Evolutionary conservation across 2,329 filamentous ascomycete species (phyloP).

Genomic region (Paecilomyces sp.): DNA sequence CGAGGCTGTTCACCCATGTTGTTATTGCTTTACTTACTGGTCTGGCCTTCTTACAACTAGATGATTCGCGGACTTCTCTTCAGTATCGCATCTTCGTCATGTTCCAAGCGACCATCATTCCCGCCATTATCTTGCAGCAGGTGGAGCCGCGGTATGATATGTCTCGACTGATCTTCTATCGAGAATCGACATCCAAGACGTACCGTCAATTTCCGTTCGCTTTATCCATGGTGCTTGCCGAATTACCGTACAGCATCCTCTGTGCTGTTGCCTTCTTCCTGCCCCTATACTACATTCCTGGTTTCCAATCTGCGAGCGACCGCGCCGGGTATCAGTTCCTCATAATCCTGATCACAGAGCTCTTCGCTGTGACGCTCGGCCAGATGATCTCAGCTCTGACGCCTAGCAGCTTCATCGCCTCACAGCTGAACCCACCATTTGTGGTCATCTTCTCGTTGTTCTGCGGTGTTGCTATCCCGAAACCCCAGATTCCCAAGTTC

Average conservation of each 20-base stretch:
- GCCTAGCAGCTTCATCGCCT: slow-evolving; percentile 69
- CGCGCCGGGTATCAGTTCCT: slow-evolving; percentile 83
- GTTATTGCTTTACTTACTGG: slow-evolving; percentile 72
- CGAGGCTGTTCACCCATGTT: slow-evolving; percentile 76
- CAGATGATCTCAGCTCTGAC: slow-evolving; percentile 72
- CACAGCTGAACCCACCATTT: slow-evolving; percentile 73
- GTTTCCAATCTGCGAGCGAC: slow-evolving; percentile 55
- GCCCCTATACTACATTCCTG: slow-evolving; percentile 77
- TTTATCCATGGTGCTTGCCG: slow-evolving; percentile 68
- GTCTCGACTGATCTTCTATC: slow-evolving; percentile 74
- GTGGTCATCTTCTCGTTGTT: slow-evolving; percentile 79
- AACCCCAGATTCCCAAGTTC: slow-evolving; percentile 68
- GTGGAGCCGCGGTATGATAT: slow-evolving; percentile 80
- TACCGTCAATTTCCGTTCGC: slow-evolving; percentile 77
- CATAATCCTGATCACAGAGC: slow-evolving; percentile 73
- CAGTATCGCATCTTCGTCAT: slow-evolving; percentile 86
- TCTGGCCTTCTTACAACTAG: slow-evolving; percentile 69
- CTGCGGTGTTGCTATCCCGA: slow-evolving; percentile 78
- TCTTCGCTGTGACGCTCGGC: slow-evolving; percentile 75
- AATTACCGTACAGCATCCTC: slow-evolving; percentile 75
- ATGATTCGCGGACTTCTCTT: slow-evolving; percentile 66
- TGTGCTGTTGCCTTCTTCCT: slow-evolving; percentile 77
- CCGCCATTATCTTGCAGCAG: slow-evolving; percentile 74
- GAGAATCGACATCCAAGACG: slow-evolving; percentile 78
- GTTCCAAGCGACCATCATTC: slow-evolving; percentile 78